These are phyloP conservation scores for Phytophthora ohioensis DNA, from an alignment of 352 stramenopile genomes.

Conservation along the genomic window DNA sequence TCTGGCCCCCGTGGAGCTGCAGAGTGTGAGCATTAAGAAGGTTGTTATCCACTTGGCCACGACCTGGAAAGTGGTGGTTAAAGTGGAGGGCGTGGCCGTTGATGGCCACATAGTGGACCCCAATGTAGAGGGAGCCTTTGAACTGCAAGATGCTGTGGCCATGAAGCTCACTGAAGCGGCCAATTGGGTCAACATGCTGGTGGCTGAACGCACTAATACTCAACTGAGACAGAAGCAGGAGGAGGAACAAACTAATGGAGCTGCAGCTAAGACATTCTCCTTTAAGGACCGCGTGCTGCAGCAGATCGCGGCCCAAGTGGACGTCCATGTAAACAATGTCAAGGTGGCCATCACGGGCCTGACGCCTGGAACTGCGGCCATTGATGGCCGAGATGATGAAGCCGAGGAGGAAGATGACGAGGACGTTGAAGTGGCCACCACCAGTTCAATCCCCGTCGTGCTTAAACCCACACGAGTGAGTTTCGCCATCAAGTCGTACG, in stretches of 20 bases:
- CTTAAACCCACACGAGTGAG: slow-evolving; percentile 49
- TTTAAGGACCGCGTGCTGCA: slow-evolving; percentile 76
- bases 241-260: slow-evolving; percentile 19
- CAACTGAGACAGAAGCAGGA: slow-evolving; percentile 45
- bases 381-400: slow-evolving; percentile 42
- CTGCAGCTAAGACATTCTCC: slow-evolving; percentile 43
- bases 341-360: slow-evolving; percentile 49
- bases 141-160: slow-evolving; percentile 56
- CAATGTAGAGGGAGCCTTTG: slow-evolving; percentile 50
- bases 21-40: slow-evolving; percentile 49
- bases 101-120: slow-evolving; percentile 56
- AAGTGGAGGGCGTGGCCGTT: slow-evolving; percentile 57
- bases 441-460: slow-evolving; percentile 32
- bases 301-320: slow-evolving; percentile 65
- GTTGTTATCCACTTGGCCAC: slow-evolving; percentile 58
- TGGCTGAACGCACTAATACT: slow-evolving; percentile 47
- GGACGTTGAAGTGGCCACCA: slow-evolving; percentile 29
- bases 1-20: slow-evolving; percentile 53
- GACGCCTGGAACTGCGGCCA: slow-evolving; percentile 27
- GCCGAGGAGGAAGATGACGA: slow-evolving; percentile 34
- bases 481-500: slow-evolving; percentile 44
- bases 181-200: slow-evolving; percentile 46
- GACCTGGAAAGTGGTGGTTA: slow-evolving; percentile 63
- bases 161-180: slow-evolving; percentile 64
- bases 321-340: slow-evolving; percentile 59